Base-by-base conservation (phyloP, 1,284 basidiomycete species). In the Moesziomyces globuligerus region DNA sequence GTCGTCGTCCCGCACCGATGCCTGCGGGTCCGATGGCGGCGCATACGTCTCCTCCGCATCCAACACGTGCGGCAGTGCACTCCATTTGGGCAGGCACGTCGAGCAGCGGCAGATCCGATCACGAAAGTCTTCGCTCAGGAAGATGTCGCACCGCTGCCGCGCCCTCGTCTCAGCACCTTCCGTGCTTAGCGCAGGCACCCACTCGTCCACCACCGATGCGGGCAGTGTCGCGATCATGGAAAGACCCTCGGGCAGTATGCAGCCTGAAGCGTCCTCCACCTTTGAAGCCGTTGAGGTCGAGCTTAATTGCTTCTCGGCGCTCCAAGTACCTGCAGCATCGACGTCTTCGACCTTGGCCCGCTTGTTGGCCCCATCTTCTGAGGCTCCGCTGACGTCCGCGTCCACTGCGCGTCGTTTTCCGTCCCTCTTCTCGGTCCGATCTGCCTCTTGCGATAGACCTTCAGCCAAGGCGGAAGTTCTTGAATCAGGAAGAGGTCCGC, bases 11-110 rank as follows among this genome's bases (percentile, higher is more conserved):
- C 47, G 57, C 38, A 69, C 66, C 0, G 69, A 72, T 6, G 54
- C 60, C 3, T 69, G 61, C 7, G 58, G 68, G 26, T 69, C 55
- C 13, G 50, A 65, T 1, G 83, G 80, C 32, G 83, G 83, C 3
- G 80, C 79, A 47, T 83, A 83, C 4, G 80, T 78, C 36, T 79
- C 77, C 51, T 84, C 83, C 28, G 83, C 82, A 7, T 80, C 76
- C 29, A 82, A 56, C 0, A 84, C 62, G 42, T 76, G 83, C 0
- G 83, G 78, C 2, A 83, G 75, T 10, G 57, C 20, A 17, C 40
- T 29, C 70, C 74, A 74, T 32, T 43, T 39, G 10, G 50, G 17
- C 4, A 49, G 68, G 34, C 72, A 84, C 51, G 44, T 34, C 6
- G 48, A 13, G 54, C 83, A 84, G 6, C 79, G 70, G 60, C 83